A percentile compares a stretch with the other conserved stretches of the same genome.
Conservation (phyloP, 1,284 basidiomycete species). For the Heterobasidion parviporum region DNA sequence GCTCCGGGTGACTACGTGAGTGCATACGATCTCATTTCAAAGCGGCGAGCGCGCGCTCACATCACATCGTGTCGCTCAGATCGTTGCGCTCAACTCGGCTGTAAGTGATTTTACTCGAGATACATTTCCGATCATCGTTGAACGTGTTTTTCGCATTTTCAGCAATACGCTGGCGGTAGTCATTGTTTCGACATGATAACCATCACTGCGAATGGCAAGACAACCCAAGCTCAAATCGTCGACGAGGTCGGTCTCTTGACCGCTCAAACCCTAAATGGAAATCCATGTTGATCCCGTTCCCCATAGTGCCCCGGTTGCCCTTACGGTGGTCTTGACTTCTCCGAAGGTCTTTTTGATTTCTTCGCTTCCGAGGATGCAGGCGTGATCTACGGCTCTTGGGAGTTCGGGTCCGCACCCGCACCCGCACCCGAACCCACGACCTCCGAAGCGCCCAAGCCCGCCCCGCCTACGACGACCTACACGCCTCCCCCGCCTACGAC, state of each 20-base stretch:
- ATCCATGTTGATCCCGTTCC: background rate
- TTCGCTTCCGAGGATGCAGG: conserved; percentile 44
- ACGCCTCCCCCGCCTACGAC: background rate
- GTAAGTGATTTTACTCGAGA: background rate
- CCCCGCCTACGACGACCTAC: background rate
- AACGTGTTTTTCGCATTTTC: background rate
- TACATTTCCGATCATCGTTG: background rate
- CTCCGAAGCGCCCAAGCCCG: background rate
- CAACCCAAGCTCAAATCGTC: conserved; percentile 50
- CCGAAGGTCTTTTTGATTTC: conserved; percentile 60
- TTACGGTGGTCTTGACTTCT: conserved; percentile 71
- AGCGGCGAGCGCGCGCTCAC: background rate
- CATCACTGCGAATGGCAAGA: conserved; percentile 59
- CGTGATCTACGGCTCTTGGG: conserved; percentile 54
- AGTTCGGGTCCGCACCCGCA: conserved; percentile 19
- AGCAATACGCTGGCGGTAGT: conserved; percentile 47
- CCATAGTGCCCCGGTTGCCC: conserved; percentile 65
- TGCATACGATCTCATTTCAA: background rate
- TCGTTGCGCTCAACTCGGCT: background rate
- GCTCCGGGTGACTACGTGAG: conserved; percentile 25
- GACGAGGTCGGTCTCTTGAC: conserved; percentile 44
- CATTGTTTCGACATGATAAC: conserved; percentile 57
- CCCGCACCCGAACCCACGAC: background rate
- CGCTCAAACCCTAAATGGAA: too few species aligned
- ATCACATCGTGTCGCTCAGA: background rate